These are phyloP conservation scores for Acacia melanoxylon DNA, from an alignment of 306 rosid genomes.

Conservation along the genomic window DNA sequence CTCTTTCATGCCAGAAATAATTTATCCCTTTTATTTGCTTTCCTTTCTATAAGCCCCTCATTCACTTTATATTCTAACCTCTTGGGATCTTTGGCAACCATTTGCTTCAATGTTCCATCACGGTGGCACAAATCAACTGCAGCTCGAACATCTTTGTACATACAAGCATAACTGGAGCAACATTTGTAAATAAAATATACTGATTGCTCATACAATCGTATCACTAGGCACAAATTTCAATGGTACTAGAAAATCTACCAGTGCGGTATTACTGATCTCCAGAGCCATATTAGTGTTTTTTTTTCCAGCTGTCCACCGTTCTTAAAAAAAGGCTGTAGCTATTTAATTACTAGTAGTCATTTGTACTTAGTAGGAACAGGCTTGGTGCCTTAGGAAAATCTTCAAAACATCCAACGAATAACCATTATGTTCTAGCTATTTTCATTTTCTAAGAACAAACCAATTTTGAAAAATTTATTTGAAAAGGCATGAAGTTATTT, in stretches of 20 bases:
- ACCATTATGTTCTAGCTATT: not conserved
- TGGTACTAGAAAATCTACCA: not conserved
- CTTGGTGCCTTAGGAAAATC: slow-evolving; percentile 1
- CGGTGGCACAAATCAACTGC: slow-evolving; percentile 99
- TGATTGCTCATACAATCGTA: not conserved
- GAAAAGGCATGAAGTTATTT: slow-evolving; percentile 3
- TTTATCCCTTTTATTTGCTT: not conserved
- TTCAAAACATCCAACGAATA: slow-evolving; percentile 10
- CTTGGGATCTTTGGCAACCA: slow-evolving; percentile 93
- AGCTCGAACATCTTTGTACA: slow-evolving; percentile 98
- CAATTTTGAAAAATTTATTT: not conserved
- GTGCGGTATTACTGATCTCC: not conserved
- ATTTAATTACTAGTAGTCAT: not conserved
- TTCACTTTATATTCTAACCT: slow-evolving; percentile 48
- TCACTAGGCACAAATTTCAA: slow-evolving; percentile 2
- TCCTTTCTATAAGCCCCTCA: not conserved
- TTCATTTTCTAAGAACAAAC: slow-evolving; percentile 1
- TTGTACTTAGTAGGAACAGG: not conserved
- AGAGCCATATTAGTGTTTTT: not conserved
- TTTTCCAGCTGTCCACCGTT: not conserved
- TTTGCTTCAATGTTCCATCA: slow-evolving; percentile 95
- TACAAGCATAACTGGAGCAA: slow-evolving; percentile 70
- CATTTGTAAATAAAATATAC: slow-evolving; percentile 2
- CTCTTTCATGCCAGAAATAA: slow-evolving; percentile 6
- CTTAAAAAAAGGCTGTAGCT: not conserved